Conservation (phyloP, 345 rosid genomes). For the Salix caprea region DNA sequence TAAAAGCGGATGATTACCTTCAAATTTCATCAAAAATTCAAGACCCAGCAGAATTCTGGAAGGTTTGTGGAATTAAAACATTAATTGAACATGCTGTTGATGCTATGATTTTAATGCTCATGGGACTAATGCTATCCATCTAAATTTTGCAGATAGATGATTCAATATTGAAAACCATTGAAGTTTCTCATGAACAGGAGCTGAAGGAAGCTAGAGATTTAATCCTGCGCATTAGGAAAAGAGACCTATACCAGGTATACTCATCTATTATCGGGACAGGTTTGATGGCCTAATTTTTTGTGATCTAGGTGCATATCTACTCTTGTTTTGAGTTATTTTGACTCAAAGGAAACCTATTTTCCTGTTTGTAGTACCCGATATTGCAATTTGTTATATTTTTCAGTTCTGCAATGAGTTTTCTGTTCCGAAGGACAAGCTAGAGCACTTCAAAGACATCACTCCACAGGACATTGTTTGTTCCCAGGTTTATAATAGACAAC, state of each 20-base stretch:
- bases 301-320: neutral
- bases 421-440: conserved; percentile 40
- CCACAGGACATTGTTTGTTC: conserved; percentile 50
- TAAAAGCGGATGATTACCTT: conserved; percentile 16
- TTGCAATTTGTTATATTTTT: neutral
- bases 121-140: neutral
- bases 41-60: conserved; percentile 22
- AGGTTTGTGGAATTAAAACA: conserved; percentile 5
- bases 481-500: conserved; percentile 26
- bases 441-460: conserved; percentile 41
- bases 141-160: conserved; percentile 25
- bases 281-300: neutral
- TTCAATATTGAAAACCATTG: conserved; percentile 21
- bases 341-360: neutral
- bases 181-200: conserved; percentile 7
- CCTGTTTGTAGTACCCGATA: neutral
- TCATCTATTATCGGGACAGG: neutral
- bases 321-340: neutral
- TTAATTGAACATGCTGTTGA: neutral
- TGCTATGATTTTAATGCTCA: neutral
- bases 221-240: conserved; percentile 20
- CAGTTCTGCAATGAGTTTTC: conserved; percentile 49
- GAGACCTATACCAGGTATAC: conserved; percentile 26
- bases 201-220: conserved; percentile 28
- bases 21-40: conserved; percentile 17